A percentile compares a stretch with the other conserved stretches of the same genome.
These are phyloP conservation scores for Albizia julibrissin DNA, from an alignment of 306 rosid species.

Conservation along the genomic window DNA sequence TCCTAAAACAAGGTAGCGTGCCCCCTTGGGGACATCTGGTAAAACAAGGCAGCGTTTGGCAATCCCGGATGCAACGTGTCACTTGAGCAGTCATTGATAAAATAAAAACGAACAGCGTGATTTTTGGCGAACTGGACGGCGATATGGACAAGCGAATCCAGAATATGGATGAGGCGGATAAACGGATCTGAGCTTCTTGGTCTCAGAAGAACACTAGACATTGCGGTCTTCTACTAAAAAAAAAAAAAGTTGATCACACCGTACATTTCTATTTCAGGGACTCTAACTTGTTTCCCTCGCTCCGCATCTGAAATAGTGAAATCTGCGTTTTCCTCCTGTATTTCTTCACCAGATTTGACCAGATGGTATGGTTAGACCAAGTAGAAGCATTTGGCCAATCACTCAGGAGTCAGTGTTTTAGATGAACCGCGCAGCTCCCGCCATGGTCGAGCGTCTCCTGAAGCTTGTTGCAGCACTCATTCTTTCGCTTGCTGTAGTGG, in stretches of 20 bases:
- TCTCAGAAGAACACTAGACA: background rate
- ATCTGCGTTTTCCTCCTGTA: background rate
- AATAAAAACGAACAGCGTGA: background rate
- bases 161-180: slow-evolving; percentile 18
- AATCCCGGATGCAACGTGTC: background rate
- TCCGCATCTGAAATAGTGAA: slow-evolving; percentile 4
- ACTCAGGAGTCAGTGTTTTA: slow-evolving; percentile 21
- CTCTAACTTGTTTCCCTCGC: background rate
- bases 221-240: background rate
- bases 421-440: slow-evolving; percentile 35
- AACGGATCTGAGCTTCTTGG: background rate
- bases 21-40: background rate
- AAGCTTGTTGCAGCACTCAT: slow-evolving; percentile 28
- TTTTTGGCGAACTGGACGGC: background rate
- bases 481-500: slow-evolving; percentile 35
- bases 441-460: slow-evolving; percentile 39
- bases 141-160: background rate
- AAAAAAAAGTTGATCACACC: background rate
- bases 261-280: background rate
- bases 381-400: slow-evolving; percentile 33
- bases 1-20: background rate
- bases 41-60: background rate
- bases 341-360: background rate
- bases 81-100: background rate
- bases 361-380: slow-evolving; percentile 25